A percentile compares a stretch with the other conserved stretches of the same genome.
Evolutionary conservation across 1,284 basidiomycete genomes (phyloP).

Genomic region (Schizopora paradoxa): DNA sequence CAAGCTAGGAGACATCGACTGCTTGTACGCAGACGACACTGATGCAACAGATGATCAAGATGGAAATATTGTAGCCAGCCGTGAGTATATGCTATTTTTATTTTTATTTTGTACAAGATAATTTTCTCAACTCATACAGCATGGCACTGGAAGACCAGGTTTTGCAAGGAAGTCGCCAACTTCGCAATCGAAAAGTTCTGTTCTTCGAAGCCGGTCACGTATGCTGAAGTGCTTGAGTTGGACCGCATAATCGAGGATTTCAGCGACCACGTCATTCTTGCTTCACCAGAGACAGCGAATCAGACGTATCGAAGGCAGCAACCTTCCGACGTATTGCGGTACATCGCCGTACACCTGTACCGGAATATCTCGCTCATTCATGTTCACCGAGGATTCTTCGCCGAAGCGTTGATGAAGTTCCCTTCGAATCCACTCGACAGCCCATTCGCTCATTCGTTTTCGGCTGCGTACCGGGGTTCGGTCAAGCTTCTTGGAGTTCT

Average conservation of each 20-base stretch:
- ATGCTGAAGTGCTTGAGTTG: conserved; percentile 1
- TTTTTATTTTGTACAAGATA: no score
- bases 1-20: conserved; percentile 11
- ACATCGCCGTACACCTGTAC: no score
- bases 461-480: background rate
- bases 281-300: no score
- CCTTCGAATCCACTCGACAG: background rate
- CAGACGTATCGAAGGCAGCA: no score
- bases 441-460: background rate
- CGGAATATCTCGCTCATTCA: background rate
- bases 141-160: background rate
- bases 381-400: conserved; percentile 2
- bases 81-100: no score
- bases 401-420: background rate
- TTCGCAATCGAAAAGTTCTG: background rate
- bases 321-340: no score
- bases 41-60: background rate
- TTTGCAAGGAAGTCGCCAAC: background rate
- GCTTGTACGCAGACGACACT: conserved; percentile 12
- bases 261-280: no score
- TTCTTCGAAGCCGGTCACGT: background rate
- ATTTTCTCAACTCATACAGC: no score
- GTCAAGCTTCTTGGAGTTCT: background rate
- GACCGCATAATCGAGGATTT: background rate
- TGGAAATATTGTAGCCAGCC: no score